These are phyloP conservation scores for Penicillium mononematosum DNA, from an alignment of 495 filamentous ascomycete genomes.

Conservation along the genomic window DNA sequence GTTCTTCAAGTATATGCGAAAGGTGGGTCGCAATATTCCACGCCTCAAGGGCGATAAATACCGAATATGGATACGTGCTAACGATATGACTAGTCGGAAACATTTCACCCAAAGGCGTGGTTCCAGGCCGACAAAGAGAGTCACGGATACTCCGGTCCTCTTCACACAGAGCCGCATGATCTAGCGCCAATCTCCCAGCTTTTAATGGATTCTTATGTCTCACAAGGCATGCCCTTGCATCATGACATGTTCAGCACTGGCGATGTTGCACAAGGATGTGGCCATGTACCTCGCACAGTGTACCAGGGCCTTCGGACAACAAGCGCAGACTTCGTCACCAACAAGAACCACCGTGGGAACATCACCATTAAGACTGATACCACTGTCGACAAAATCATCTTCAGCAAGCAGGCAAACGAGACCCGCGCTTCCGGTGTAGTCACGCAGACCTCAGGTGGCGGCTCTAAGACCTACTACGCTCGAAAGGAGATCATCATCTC, in stretches of 20 bases:
- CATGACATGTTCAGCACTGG: constrained; percentile 54
- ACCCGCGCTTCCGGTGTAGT: constrained; percentile 30
- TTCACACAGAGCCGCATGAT: constrained; percentile 50
- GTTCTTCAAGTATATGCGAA: constrained; percentile 52
- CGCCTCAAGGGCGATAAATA: neutral
- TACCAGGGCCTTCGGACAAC: constrained; percentile 51
- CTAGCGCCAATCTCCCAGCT: constrained; percentile 49
- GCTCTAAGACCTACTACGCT: constrained; percentile 31
- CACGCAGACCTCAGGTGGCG: constrained; percentile 26
- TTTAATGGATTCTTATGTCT: constrained; percentile 48
- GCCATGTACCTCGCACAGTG: constrained; percentile 50
- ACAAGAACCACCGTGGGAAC: constrained; percentile 35
- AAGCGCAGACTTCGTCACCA: constrained; percentile 46
- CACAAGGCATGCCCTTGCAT: constrained; percentile 43
- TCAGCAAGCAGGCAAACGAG: constrained; percentile 19
- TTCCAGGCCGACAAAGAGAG: constrained; percentile 36
- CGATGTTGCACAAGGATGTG: constrained; percentile 49
- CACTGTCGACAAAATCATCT: constrained; percentile 37
- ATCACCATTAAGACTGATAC: constrained; percentile 39
- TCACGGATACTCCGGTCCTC: constrained; percentile 46
- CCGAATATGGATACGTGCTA: neutral
- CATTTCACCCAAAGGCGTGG: constrained; percentile 47
- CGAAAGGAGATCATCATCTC: constrained; percentile 52
- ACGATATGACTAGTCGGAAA: constrained; percentile 39
- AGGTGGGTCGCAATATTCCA: constrained; percentile 27